Conservation (phyloP, 768 basidiomycete genomes). For the Mycena indigotica region DNA sequence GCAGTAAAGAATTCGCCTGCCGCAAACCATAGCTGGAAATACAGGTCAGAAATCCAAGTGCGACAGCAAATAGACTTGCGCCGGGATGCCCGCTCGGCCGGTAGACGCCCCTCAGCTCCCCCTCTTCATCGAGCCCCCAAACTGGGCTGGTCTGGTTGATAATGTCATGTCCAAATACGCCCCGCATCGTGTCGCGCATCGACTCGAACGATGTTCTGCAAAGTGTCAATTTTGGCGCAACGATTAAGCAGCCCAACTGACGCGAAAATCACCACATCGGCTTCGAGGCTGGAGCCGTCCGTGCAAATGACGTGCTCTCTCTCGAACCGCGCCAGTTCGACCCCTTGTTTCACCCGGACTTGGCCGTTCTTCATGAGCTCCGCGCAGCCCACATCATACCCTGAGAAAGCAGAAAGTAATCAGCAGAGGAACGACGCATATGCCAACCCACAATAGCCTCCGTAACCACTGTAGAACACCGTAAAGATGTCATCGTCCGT, state of each 20-base stretch:
- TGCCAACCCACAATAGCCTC: slow-evolving; percentile 14
- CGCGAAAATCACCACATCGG: slow-evolving; percentile 53
- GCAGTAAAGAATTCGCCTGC: slow-evolving; percentile 38
- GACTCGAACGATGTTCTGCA: slow-evolving; percentile 35
- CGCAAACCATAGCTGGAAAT: slow-evolving; percentile 41
- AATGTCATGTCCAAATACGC: slow-evolving; percentile 38
- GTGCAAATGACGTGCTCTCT: slow-evolving; percentile 38
- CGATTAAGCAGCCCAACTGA: slow-evolving; percentile 14
- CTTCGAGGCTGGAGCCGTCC: slow-evolving; percentile 39
- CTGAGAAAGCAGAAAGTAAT: slow-evolving; percentile 11
- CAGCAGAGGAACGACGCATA: not conserved
- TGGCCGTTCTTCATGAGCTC: slow-evolving; percentile 53
- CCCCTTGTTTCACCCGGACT: slow-evolving; percentile 60
- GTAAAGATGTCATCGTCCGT: slow-evolving; percentile 5
- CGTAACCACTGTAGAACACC: not conserved
- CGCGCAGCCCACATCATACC: slow-evolving; percentile 50
- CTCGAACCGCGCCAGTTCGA: slow-evolving; percentile 41
- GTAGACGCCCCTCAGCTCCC: slow-evolving; percentile 39
- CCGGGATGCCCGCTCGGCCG: slow-evolving; percentile 46
- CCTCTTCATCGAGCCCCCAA: slow-evolving; percentile 47
- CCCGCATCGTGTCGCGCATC: slow-evolving; percentile 32
- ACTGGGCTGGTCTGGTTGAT: slow-evolving; percentile 33
- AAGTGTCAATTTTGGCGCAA: not conserved
- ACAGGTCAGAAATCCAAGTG: not conserved
- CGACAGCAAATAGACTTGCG: slow-evolving; percentile 26